A percentile compares a stretch with the other conserved stretches of the same genome.
These are phyloP conservation scores for Dioscorea cayenensis DNA, from an alignment of 116 monocot genomes.

Conservation along the genomic window DNA sequence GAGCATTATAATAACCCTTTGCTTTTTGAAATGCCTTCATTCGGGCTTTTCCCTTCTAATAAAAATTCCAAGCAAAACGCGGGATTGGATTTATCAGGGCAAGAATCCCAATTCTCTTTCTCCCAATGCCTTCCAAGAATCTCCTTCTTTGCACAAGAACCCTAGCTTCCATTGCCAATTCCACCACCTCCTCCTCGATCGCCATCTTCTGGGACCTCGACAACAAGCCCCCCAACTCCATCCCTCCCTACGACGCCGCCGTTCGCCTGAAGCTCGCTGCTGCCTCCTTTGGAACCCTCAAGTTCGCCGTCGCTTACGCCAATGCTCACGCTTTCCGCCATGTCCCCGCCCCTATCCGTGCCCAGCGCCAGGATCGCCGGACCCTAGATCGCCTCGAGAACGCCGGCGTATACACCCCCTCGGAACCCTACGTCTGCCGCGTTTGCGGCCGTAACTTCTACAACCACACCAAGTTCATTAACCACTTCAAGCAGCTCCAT, in stretches of 20 bases:
- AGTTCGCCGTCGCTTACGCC: slow-evolving; percentile 31
- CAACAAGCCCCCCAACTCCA: slow-evolving; percentile 33
- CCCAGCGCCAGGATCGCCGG: not conserved
- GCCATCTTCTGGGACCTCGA: slow-evolving; percentile 45
- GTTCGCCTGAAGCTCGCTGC: slow-evolving; percentile 43
- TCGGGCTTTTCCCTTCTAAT: too few relatives aligned
- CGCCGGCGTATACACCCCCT: slow-evolving; percentile 10
- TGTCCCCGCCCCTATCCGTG: slow-evolving; percentile 9
- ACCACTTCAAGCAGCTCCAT: slow-evolving; percentile 56
- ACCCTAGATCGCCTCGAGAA: slow-evolving; percentile 11
- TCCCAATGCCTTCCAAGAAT: not conserved
- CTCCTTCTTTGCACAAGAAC: not conserved
- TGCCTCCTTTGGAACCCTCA: slow-evolving; percentile 37
- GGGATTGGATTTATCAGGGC: too few relatives aligned
- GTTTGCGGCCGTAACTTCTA: slow-evolving; percentile 63
- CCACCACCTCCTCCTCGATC: not conserved
- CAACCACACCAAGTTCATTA: slow-evolving; percentile 29
- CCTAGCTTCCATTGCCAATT: not conserved
- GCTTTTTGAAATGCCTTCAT: too few relatives aligned
- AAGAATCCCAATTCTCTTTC: too few relatives aligned
- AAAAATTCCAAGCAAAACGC: too few relatives aligned
- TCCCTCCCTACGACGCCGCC: slow-evolving; percentile 43
- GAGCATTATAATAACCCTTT: too few relatives aligned
- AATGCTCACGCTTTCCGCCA: slow-evolving; percentile 6
- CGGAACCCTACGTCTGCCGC: slow-evolving; percentile 32